Percentiles rank a stretch among this genome's conserved stretches.
Evolutionary conservation across 2,329 filamentous ascomycete species (phyloP).

Genomic region (Monosporascus sp.): DNA sequence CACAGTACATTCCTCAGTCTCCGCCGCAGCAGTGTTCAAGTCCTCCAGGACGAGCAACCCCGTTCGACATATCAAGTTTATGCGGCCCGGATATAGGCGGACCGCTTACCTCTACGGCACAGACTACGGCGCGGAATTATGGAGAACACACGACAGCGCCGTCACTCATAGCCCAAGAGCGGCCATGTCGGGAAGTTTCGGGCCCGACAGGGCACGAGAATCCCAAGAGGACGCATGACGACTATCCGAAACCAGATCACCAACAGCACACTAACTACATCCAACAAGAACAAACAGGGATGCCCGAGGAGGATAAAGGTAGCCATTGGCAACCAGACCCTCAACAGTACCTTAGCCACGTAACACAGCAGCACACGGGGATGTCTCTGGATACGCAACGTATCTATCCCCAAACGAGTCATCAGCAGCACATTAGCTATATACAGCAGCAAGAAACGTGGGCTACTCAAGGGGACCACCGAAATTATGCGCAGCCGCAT

Average conservation of each 20-base stretch:
- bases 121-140: background rate
- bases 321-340: background rate
- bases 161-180: background rate
- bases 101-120: background rate
- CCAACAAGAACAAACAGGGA: background rate
- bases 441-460: background rate
- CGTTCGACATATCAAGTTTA: background rate
- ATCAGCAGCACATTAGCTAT: background rate
- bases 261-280: background rate
- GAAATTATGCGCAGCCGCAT: too few relatives aligned
- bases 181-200: background rate
- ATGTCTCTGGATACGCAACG: background rate
- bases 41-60: background rate
- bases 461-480: too few relatives aligned
- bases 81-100: background rate
- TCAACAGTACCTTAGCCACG: background rate
- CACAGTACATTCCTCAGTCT: background rate
- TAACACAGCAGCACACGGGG: background rate
- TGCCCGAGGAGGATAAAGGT: background rate
- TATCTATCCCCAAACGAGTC: too few relatives aligned
- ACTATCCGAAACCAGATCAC: background rate
- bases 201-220: background rate
- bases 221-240: background rate
- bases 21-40: background rate
- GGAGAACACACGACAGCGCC: background rate